These are phyloP conservation scores for Botrytis fragariae DNA, from an alignment of 2,329 filamentous ascomycete genomes.

Conservation along the genomic window DNA sequence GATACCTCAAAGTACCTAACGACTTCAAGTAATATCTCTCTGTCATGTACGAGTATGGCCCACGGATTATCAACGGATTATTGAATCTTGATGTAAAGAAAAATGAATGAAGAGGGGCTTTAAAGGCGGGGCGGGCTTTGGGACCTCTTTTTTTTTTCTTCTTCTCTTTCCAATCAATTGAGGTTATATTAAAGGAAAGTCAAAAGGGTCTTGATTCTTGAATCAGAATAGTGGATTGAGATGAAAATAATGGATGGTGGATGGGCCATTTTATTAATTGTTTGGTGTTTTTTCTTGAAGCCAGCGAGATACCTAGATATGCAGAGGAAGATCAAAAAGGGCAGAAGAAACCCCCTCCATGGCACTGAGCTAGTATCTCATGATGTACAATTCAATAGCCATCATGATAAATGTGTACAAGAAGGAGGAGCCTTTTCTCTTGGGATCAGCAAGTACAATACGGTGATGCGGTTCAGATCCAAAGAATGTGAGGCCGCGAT, in stretches of 20 bases:
- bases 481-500: neutral
- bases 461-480: neutral
- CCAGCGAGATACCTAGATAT: neutral
- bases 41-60: neutral
- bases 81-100: neutral
- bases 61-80: constrained; percentile 1
- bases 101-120: constrained; percentile 3
- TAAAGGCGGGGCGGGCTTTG: constrained; percentile 1
- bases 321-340: constrained; percentile 7
- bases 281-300: neutral
- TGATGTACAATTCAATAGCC: neutral
- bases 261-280: neutral
- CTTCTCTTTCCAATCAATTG: constrained; percentile 1
- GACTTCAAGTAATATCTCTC: neutral
- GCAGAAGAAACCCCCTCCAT: neutral
- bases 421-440: constrained; percentile 1
- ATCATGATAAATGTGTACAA: neutral
- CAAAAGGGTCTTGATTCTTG: neutral
- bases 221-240: neutral
- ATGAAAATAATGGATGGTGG: neutral
- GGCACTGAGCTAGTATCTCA: neutral
- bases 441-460: neutral
- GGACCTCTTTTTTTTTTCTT: neutral
- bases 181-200: constrained; percentile 2
- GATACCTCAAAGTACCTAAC: neutral